Evolutionary conservation across 345 rosid species (phyloP), one percentile per base, ranked within the genome.

Genomic region (Pugionium cornutum): DNA sequence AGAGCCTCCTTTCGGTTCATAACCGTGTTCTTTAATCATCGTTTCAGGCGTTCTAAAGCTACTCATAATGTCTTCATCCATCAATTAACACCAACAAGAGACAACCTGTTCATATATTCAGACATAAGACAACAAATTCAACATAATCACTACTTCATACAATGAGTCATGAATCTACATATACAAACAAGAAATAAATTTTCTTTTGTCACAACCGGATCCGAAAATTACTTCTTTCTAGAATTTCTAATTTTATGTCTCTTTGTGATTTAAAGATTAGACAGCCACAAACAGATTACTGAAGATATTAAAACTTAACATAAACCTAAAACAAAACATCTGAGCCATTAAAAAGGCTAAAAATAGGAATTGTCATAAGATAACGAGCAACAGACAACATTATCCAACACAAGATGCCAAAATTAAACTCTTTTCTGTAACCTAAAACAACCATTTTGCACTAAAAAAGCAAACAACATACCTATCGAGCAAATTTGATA

Each of bases 31-130:
- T 26, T 57, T 60, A 37, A 45, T 62, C 46, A 64, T 63, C 53
- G 6, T 35, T 45, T 71, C 86, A 34, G 78, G 81, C 52, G 78
- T 69, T 68, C 62, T 79, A 1, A 65, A 68, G 40, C 69, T 65
- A 58, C 42, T 41, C 34, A 31, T 29, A 73, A 45, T 53, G 35
- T 68, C 83, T 73, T 75, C 81, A 9, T 81, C 86, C 89, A 84
- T 87, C 56, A 55, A 48, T 27, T 55, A 62, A 3, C 57, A 39
- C 52, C 34, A 51, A 8, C 11, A 61, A 61, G 48, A 61, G 11
- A 42, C 55, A 40, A 66, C 64, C 76, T 58, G 54, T 52, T 73
- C 48, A 64, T 34, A 36, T 33, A 35, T 51, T 42, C 7, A 44
- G 54, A 58, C 55, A 64, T 25, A 36, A 34, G 40, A 4, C 40